phyloP scores from a whole-genome alignment of 495 filamentous ascomycete species.

The Daldinia childiae region DNA sequence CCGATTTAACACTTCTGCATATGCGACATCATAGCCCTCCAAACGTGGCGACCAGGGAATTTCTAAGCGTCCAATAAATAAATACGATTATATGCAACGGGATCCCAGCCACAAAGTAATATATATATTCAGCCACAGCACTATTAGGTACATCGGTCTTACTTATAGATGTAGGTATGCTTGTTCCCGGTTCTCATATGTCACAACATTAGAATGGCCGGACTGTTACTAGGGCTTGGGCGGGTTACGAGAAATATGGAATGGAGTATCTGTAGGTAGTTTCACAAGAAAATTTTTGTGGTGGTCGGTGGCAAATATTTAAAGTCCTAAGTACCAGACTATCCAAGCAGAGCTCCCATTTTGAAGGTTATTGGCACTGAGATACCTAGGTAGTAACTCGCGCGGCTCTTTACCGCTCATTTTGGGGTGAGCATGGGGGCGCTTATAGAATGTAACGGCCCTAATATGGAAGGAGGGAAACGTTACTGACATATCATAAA shows the following conservation, averaged over 20 bases:
- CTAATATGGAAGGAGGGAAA: neutral
- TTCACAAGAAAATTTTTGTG: neutral
- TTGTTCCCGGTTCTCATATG: neutral
- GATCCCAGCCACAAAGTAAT: neutral
- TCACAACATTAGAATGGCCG: neutral
- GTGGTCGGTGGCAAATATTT: neutral
- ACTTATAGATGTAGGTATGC: neutral
- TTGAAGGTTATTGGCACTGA: neutral
- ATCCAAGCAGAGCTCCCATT: neutral
- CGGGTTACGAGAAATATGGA: neutral
- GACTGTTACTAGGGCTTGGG: neutral
- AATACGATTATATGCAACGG: neutral
- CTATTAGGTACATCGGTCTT: neutral
- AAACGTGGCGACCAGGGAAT: neutral
- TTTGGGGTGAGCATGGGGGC: neutral
- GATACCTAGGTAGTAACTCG: neutral
- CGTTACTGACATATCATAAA: neutral
- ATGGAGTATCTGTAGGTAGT: neutral
- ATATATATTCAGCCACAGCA: neutral
- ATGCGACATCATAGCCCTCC: slow-evolving; percentile 8
- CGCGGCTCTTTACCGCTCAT: neutral
- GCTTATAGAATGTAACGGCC: neutral
- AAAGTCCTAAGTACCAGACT: neutral
- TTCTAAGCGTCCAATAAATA: neutral
- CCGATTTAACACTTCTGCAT: neutral